These are phyloP conservation scores for Prunus padus DNA, from an alignment of 306 rosid species.

Conservation along the genomic window DNA sequence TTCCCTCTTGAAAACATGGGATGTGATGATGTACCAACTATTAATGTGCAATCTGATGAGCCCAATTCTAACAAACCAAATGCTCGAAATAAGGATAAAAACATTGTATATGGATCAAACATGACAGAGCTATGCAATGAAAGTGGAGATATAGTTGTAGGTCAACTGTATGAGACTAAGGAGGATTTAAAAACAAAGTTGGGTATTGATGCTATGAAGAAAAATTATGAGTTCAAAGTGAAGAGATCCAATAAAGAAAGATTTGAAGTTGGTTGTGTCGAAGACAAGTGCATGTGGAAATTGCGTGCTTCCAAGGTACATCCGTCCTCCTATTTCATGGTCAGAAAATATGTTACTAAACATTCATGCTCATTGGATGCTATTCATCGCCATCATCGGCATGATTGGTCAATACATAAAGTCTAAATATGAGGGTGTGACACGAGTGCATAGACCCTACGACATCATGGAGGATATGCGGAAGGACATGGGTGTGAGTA, in stretches of 20 bases:
- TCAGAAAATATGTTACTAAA: conserved; percentile 8
- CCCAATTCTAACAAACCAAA: too few relatives aligned
- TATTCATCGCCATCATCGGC: conserved; percentile 16
- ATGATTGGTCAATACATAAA: conserved; percentile 26
- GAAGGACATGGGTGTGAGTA: conserved; percentile 18
- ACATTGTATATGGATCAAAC: too few relatives aligned
- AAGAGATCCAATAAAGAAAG: neutral
- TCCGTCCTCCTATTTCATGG: neutral
- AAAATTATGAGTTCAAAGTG: neutral
- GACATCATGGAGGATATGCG: too few relatives aligned
- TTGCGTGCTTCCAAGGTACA: conserved; percentile 12
- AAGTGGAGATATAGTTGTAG: too few relatives aligned
- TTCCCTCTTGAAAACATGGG: too few relatives aligned
- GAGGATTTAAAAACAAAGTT: neutral
- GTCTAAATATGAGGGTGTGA: neutral
- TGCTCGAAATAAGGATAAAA: too few relatives aligned
- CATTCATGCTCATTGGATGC: conserved; percentile 16
- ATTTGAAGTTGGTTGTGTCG: neutral
- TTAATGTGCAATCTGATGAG: too few relatives aligned
- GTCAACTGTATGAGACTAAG: neutral
- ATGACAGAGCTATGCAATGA: too few relatives aligned
- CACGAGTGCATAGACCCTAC: too few relatives aligned
- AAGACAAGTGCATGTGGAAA: conserved; percentile 19
- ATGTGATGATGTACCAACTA: too few relatives aligned
- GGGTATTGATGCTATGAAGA: neutral